Conservation (phyloP, 106 monocot genomes). For the Ottelia alismoides region DNA sequence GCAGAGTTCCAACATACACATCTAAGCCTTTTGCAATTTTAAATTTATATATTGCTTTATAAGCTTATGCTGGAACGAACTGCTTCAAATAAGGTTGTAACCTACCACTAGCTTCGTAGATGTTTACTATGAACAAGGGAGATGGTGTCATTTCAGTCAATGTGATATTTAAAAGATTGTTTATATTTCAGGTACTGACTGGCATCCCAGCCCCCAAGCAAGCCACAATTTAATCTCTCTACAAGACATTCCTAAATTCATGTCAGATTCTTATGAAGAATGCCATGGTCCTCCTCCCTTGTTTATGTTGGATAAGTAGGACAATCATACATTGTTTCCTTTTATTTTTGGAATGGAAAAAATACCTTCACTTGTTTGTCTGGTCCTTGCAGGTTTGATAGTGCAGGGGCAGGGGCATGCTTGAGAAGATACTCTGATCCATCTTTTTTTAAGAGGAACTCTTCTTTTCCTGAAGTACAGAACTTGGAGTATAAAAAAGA, state of each 20-base stretch:
- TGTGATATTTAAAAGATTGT: background rate
- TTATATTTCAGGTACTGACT: slow-evolving; percentile 48
- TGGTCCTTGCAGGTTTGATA: slow-evolving; percentile 66
- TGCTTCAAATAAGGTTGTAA: too few species aligned
- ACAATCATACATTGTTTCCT: background rate
- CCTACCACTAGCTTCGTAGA: too few species aligned
- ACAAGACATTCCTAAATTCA: slow-evolving; percentile 81
- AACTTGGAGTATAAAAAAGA: slow-evolving; percentile 33
- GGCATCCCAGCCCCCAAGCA: slow-evolving; percentile 56
- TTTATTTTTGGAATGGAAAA: background rate
- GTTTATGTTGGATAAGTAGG: slow-evolving; percentile 78
- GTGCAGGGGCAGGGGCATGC: slow-evolving; percentile 86
- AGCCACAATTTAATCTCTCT: slow-evolving; percentile 59
- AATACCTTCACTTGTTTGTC: background rate
- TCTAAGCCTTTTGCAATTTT: too few species aligned
- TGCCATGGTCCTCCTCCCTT: slow-evolving; percentile 76
- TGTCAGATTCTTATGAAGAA: slow-evolving; percentile 86
- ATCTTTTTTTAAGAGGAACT: slow-evolving; percentile 58
- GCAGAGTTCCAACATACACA: too few species aligned
- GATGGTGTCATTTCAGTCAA: background rate
- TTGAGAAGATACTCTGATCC: slow-evolving; percentile 93
- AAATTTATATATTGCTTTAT: too few species aligned
- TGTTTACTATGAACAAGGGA: too few species aligned
- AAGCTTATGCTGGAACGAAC: too few species aligned
- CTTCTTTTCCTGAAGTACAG: slow-evolving; percentile 18